Evolutionary conservation across 257 asterid genomes (phyloP), one percentile per base, ranked within the genome.

Genomic region (Penstemon davidsonii): DNA sequence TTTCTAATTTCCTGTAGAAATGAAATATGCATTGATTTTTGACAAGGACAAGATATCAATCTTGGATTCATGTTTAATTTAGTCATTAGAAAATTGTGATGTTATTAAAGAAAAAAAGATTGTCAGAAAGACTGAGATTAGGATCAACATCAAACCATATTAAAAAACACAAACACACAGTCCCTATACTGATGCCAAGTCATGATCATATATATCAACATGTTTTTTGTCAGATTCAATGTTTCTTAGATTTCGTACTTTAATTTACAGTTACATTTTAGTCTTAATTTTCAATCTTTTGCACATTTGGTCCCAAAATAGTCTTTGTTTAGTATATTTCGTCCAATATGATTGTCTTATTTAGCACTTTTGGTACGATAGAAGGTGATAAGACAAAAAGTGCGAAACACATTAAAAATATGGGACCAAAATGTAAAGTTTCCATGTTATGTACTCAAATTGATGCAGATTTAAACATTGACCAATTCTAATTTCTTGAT

Each of bases 41-140:
- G 73, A 71, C 66, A 55, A 66, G 70, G 81, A 78, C 78, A 70
- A 46, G 46, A 41, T 50, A 69, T 71, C 66, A 67, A 46, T 62
- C 70, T 61, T 67, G 44, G 55, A 68, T 68, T 50, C 67, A 63
- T 70, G 50, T 74, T 72, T 69, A 69, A 57, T 74, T 72, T 79
- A 72, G 76, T 81, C 73, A 79, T 51, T 57, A 46, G 62, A 61
- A 45, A 68, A 51, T 33, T 49, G 55, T 63, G 45, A 57, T 40
- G 45, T 57, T 71, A 75, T 61, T 50, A 64, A 60, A 19, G 56
- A 3, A 62, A 67, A 41, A 64, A 72, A 46, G 12, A 66, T 67
- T 79, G 79, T 73, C 74, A 52, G 69, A 36, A 69, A 51, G 39
- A 64, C 47, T n/a, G 13, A 42, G 78, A 71, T 67, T 63, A 44